Percentiles rank a stretch among this genome's conserved stretches.
phyloP scores from a whole-genome alignment of 139 green algal species.

The Chlamydomonas sp. region DNA sequence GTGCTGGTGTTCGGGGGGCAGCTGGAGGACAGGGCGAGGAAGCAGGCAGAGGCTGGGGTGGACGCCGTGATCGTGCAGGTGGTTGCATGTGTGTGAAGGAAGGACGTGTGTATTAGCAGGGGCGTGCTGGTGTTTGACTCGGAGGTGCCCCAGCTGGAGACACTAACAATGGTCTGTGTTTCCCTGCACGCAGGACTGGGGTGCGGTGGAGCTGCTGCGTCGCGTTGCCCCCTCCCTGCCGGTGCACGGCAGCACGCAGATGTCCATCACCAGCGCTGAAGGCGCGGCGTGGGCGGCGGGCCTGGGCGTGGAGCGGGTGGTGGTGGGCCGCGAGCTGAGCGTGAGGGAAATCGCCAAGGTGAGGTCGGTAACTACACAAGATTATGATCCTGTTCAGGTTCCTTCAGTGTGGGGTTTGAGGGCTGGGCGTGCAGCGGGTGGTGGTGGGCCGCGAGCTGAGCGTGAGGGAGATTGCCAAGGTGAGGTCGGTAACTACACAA shows the following conservation, averaged over 20 bases:
- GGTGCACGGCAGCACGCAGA: slow-evolving; percentile 83
- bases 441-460: slow-evolving; percentile 85
- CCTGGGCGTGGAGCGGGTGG: slow-evolving; percentile 76
- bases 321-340: slow-evolving; percentile 86
- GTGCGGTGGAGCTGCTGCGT: slow-evolving; percentile 70
- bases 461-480: slow-evolving; percentile 64
- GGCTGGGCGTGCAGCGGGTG: slow-evolving; percentile 70
- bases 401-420: slow-evolving; percentile 26
- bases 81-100: not conserved
- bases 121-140: too few species aligned
- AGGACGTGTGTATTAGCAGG: too few species aligned
- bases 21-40: slow-evolving; percentile 52
- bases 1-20: too few species aligned
- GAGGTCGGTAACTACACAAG: too few species aligned
- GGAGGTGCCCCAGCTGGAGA: too few species aligned
- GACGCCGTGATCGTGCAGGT: slow-evolving; percentile 90
- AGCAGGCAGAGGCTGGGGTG: slow-evolving; percentile 71
- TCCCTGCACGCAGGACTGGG: slow-evolving; percentile 69
- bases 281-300: slow-evolving; percentile 52
- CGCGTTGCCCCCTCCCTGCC: slow-evolving; percentile 71
- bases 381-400: too few species aligned
- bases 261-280: slow-evolving; percentile 71
- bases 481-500: too few species aligned
- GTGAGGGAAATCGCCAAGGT: slow-evolving; percentile 73
- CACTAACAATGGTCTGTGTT: too few species aligned